Base-by-base conservation (phyloP, 1,284 basidiomycete genomes). In the Sanghuangporus weigelae region DNA sequence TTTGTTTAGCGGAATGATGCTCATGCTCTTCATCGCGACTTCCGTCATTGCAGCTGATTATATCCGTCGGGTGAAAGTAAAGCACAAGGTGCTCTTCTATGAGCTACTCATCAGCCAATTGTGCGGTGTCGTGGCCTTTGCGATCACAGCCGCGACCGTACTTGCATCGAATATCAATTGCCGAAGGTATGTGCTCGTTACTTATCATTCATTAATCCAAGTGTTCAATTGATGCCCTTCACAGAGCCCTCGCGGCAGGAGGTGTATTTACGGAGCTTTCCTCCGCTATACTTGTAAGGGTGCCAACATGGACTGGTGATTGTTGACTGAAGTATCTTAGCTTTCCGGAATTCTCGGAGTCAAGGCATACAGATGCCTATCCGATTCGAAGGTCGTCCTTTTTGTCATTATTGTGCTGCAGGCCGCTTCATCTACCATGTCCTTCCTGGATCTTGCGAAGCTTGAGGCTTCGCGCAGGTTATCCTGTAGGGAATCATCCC, bases 321-420 rank as follows among this genome's bases (percentile, higher is more conserved):
- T n/a, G 19, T 40, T 26, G 31, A 53, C 14, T 19, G 26, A 40
- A 36, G 6, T 40, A 23, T 40, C 16, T n/a, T 66, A 89, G 86
- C 79, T 87, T 54, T 81, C 84, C 0, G 85, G 85, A 38, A 83
- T 88, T 48, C 74, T 87, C 49, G 86, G 86, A 6, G 74, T 84
- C 67, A 89, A 89, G 71, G 85, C 84, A 5, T 89, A 87, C 68
- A 81, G 81, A 67, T 87, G 85, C 69, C 74, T 87, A 64, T 79
- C 83, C 69, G 81, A 83, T 66, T 81, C 82, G n/a, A 77, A 77
- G 31, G 67, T 83, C 63, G 80, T 88, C 46, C 74, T 82, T 19
- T 68, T 75, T 10, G 67, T 77, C 7, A 68, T 86, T 53, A 68
- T 70, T 6, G 53, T 78, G 11, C 74, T 85, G 38, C 80, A 81